Evolutionary conservation across 2,329 filamentous ascomycete genomes (phyloP), one percentile per base, ranked within the genome.

Genomic region (Clonostachys sp.): DNA sequence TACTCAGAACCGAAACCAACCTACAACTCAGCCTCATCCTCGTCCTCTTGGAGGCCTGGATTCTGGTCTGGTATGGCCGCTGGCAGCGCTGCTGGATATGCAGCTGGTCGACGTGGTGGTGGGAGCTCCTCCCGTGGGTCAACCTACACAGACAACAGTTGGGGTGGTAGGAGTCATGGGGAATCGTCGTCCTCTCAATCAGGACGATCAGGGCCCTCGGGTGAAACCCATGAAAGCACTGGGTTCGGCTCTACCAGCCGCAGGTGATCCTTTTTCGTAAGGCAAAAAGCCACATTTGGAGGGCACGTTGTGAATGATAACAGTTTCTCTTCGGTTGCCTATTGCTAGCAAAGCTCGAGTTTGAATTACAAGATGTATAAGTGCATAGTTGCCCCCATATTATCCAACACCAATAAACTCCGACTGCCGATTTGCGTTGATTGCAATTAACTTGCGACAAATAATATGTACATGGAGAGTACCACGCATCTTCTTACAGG

Each of bases 211-310:
- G 67, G 65, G 40, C 75, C 73, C 9, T 69, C 71, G 8, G 46
- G 46, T 12, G 70, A 74, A 13, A 76, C 79, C 46, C 75, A 86
- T 56, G 78, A 86, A 55, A 87, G 83, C 56, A 89, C 86, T 1
- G 86, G 86, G 0, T 90, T 88, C 59, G 86, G 86, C 9, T 85
- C 82, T 9, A 89, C 86, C 0, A 79, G 71, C 49, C 72, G 83
- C 48, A 73, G 81, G 55, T 84, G 50, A 18, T 30, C 24, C 24
- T 10, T 16, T 18, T n/a, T 10, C 4, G 16, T 13, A n/a, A 42
- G 5, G 16, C 20, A 20, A 42, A n/a, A 10, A 42, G 2, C 16
- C 12, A 42, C 38, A 9, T 30, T 30, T 30, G 14, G 14, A n/a
- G n/a, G 18, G 4, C n/a, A 42, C 17, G 17, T 14, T 30, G 41